phyloP scores from a whole-genome alignment of 495 filamentous ascomycete species.

The Oleoguttula mirabilis region DNA sequence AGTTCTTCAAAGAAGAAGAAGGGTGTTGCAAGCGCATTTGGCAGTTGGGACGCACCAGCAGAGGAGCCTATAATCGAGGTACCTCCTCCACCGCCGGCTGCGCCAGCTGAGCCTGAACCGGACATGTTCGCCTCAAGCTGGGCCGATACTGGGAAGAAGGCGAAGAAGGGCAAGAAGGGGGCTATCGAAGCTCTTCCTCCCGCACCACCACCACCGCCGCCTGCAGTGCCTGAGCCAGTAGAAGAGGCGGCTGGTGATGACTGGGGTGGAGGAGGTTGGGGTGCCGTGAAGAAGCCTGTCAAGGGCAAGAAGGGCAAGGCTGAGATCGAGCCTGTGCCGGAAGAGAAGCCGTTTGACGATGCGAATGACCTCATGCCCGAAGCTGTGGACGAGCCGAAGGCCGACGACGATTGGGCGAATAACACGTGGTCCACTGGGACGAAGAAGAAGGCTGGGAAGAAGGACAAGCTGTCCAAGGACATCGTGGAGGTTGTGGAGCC shows the following conservation, averaged over 20 bases:
- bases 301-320: conserved; percentile 33
- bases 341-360: conserved; percentile 18
- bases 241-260: conserved; percentile 12
- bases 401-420: conserved; percentile 24
- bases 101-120: conserved; percentile 5
- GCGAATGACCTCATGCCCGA: conserved; percentile 22
- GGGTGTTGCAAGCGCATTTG: conserved; percentile 16
- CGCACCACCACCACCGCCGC: conserved; percentile 7
- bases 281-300: conserved; percentile 29
- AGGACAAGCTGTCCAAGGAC: conserved; percentile 20
- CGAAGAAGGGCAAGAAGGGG: conserved; percentile 26
- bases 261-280: conserved; percentile 11
- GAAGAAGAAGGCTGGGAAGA: conserved; percentile 33
- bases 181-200: conserved; percentile 1
- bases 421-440: conserved; percentile 18
- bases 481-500: conserved; percentile 18
- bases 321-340: conserved; percentile 18
- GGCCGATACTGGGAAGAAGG: conserved; percentile 15
- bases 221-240: conserved; percentile 15
- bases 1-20: conserved; percentile 33
- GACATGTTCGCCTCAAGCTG: neutral
- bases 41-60: conserved; percentile 5
- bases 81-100: conserved; percentile 11
- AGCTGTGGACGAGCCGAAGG: conserved; percentile 27
- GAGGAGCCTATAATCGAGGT: conserved; percentile 11